These are phyloP conservation scores for Rhynchosporium agropyri DNA, from an alignment of 2,329 filamentous ascomycete species.

Conservation along the genomic window DNA sequence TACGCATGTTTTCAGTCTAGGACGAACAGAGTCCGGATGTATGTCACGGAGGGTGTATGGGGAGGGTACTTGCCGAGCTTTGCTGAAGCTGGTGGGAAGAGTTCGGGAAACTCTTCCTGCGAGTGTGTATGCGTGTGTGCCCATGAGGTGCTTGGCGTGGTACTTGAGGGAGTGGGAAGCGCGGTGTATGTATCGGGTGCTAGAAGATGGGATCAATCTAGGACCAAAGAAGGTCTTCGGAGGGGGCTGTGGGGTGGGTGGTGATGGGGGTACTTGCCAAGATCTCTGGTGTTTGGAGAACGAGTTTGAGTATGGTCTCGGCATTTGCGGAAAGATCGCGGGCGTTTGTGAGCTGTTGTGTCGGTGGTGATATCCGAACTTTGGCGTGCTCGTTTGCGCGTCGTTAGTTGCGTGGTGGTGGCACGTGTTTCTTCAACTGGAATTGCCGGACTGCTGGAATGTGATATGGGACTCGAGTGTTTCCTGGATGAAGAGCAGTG, in stretches of 20 bases:
- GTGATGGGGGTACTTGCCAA: constrained; percentile 71
- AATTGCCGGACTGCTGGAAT: neutral
- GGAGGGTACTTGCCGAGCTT: constrained; percentile 24
- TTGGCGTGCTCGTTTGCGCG: constrained; percentile 5
- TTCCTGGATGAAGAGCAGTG: constrained; percentile 4
- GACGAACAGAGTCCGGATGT: constrained; percentile 22
- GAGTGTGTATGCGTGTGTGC: neutral
- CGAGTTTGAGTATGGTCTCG: constrained; percentile 63
- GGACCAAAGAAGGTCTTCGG: constrained; percentile 60
- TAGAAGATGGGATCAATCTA: constrained; percentile 58
- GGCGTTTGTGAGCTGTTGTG: constrained; percentile 10
- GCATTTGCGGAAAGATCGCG: neutral
- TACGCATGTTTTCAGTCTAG: constrained; percentile 23
- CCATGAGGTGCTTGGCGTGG: neutral
- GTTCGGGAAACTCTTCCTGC: constrained; percentile 8
- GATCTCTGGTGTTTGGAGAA: constrained; percentile 74
- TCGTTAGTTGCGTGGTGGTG: neutral
- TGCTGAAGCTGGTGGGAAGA: constrained; percentile 13
- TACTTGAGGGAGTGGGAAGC: neutral
- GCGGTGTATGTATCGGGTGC: constrained; percentile 20
- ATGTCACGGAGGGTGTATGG: neutral
- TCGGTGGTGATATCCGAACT: neutral
- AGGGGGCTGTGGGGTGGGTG: constrained; percentile 46
- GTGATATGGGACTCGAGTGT: constrained; percentile 5
- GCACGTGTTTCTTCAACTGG: neutral